These are phyloP conservation scores for Stephanodiscus triporus DNA, from an alignment of 108 stramenopile species.

Conservation along the genomic window DNA sequence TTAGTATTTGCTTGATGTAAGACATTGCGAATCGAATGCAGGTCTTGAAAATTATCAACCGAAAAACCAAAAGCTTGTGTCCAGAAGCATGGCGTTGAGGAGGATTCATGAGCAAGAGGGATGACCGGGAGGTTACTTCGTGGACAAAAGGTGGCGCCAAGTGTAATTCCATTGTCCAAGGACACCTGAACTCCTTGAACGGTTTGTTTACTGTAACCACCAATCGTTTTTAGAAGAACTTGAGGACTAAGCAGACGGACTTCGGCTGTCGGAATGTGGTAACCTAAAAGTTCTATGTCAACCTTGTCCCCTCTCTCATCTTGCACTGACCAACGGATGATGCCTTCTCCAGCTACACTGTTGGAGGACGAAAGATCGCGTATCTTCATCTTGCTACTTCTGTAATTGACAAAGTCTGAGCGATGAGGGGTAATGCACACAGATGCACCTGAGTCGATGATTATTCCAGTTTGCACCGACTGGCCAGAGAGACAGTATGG, in stretches of 20 bases:
- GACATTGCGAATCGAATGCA: too few relatives aligned
- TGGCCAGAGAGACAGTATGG: too few relatives aligned
- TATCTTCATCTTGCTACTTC: not conserved
- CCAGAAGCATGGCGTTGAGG: not conserved
- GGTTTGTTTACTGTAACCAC: not conserved
- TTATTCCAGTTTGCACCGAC: too few relatives aligned
- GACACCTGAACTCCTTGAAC: not conserved
- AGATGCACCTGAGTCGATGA: too few relatives aligned
- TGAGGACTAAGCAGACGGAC: too few relatives aligned
- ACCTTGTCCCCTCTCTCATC: not conserved
- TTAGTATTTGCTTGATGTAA: not conserved
- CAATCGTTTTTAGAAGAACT: too few relatives aligned
- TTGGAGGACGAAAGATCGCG: slow-evolving; percentile 5
- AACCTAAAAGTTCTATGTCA: not conserved
- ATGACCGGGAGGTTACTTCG: not conserved
- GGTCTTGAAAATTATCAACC: not conserved
- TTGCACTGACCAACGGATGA: not conserved
- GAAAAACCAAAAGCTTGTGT: not conserved
- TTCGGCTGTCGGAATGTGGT: too few relatives aligned
- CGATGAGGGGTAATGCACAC: not conserved
- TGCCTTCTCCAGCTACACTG: slow-evolving; percentile 9
- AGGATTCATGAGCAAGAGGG: not conserved
- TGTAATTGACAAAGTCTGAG: slow-evolving; percentile 3
- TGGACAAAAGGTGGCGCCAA: not conserved
- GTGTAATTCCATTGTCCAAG: not conserved